Percentiles rank a stretch among this genome's conserved stretches.
Evolutionary conservation across 2,329 filamentous ascomycete species (phyloP).

Genomic region (Berkeleyomyces basicola): DNA sequence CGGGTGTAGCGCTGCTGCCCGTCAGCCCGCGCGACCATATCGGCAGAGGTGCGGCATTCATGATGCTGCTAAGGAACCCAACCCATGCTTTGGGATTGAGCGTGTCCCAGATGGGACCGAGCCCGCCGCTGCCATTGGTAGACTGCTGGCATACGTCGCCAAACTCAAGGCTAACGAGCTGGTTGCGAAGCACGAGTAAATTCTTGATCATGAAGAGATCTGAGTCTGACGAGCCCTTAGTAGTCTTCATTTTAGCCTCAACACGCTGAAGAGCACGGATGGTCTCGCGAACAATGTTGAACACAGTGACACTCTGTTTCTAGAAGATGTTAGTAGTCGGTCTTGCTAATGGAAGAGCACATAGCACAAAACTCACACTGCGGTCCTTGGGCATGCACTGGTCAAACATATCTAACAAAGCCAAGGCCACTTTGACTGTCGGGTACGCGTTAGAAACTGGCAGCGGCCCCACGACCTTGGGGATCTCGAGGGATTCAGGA

Average conservation of each 20-base stretch:
- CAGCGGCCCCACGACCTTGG: constrained; percentile 30
- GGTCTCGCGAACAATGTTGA: constrained; percentile 72
- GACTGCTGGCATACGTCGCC: constrained; percentile 43
- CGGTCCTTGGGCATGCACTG: constrained; percentile 47
- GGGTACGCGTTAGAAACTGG: constrained; percentile 42
- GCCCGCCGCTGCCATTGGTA: constrained; percentile 24
- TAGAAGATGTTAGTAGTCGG: constrained; percentile 18
- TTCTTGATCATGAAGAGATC: constrained; percentile 93
- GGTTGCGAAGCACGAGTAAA: constrained; percentile 84
- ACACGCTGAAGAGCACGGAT: constrained; percentile 69
- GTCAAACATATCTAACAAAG: constrained; percentile 45
- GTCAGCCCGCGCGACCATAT: constrained; percentile 26
- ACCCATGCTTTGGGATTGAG: constrained; percentile 40
- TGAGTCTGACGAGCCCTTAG: constrained; percentile 46
- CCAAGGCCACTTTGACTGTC: constrained; percentile 39
- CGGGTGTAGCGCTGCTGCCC: constrained; percentile 23
- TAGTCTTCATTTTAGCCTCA: constrained; percentile 50
- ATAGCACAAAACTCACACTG: constrained; percentile 31
- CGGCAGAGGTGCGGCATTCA: constrained; percentile 29
- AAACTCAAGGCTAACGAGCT: constrained; percentile 91
- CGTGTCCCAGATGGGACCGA: constrained; percentile 47
- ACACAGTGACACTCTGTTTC: constrained; percentile 38
- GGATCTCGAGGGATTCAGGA: constrained; percentile 34
- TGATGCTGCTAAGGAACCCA: constrained; percentile 40
- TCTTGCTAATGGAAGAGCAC: not conserved